phyloP scores from a whole-genome alignment of 192 early-diverging fungal genomes.

The Coemansia sp. region DNA sequence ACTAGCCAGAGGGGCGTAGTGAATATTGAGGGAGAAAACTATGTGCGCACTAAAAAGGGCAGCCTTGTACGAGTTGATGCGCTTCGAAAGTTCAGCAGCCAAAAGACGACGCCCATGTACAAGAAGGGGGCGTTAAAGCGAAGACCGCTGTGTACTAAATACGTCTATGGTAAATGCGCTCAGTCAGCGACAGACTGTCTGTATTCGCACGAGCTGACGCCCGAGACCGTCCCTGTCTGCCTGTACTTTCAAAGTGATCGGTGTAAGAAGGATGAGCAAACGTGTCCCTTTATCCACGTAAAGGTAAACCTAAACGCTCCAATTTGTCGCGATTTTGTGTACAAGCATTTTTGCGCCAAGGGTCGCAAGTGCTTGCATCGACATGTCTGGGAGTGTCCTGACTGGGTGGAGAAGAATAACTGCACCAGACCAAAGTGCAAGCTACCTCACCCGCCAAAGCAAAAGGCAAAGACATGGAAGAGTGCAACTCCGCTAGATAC shows the following conservation, averaged over 20 bases:
- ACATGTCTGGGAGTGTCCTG: constrained; percentile 72
- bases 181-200: constrained; percentile 41
- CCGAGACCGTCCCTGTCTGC: constrained; percentile 64
- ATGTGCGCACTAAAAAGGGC: constrained; percentile 42
- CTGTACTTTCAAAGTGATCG: constrained; percentile 65
- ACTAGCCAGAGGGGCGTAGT: constrained; percentile 14
- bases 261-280: constrained; percentile 52
- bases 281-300: constrained; percentile 62
- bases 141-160: constrained; percentile 34
- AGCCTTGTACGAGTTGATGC: constrained; percentile 38
- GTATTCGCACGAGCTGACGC: constrained; percentile 61
- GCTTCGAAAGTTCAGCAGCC: constrained; percentile 10
- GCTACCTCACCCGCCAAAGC: constrained; percentile 57
- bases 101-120: constrained; percentile 6
- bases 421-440: constrained; percentile 62
- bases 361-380: constrained; percentile 60
- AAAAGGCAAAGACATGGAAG: constrained; percentile 4
- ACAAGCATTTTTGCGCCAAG: constrained; percentile 63
- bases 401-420: constrained; percentile 63
- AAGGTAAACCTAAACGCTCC: constrained; percentile 60
- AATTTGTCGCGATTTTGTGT: constrained; percentile 67
- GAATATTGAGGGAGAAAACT: constrained; percentile 39
- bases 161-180: constrained; percentile 35
- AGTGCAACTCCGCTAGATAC: background rate
- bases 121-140: background rate